Conservation (phyloP, 225 moss, liverwort and hornwort species). For the Straminergon stramineum region DNA sequence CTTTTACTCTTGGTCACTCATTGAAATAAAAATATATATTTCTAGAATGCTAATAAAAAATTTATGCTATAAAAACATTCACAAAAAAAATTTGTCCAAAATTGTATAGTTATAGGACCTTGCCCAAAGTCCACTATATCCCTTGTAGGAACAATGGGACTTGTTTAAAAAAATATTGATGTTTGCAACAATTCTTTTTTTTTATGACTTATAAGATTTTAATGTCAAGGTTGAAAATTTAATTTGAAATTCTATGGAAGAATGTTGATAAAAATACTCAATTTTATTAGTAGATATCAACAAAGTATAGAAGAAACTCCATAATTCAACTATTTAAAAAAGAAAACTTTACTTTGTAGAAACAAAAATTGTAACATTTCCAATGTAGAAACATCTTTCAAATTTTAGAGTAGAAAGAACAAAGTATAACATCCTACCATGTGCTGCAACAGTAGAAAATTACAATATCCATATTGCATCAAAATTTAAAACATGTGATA, state of each 20-base stretch:
- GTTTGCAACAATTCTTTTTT: not conserved
- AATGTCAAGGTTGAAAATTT: not conserved
- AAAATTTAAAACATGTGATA: too few relatives aligned
- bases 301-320: accelerated
- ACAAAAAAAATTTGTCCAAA: not conserved
- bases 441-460: accelerated
- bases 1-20: accelerated
- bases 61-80: not conserved
- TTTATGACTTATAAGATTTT: not conserved
- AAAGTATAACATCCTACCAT: too few relatives aligned
- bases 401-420: not conserved
- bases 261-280: not conserved
- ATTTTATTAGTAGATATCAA: not conserved
- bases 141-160: accelerated
- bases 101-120: accelerated
- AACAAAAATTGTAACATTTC: not conserved
- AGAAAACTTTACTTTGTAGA: too few relatives aligned
- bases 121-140: accelerated
- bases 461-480: not conserved
- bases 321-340: accelerated
- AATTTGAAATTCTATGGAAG: not conserved
- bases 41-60: not conserved
- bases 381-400: not conserved
- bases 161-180: not conserved
- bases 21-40: not conserved